These are phyloP conservation scores for Trametes hirsuta DNA, from an alignment of 1,284 basidiomycete species.

Conservation along the genomic window DNA sequence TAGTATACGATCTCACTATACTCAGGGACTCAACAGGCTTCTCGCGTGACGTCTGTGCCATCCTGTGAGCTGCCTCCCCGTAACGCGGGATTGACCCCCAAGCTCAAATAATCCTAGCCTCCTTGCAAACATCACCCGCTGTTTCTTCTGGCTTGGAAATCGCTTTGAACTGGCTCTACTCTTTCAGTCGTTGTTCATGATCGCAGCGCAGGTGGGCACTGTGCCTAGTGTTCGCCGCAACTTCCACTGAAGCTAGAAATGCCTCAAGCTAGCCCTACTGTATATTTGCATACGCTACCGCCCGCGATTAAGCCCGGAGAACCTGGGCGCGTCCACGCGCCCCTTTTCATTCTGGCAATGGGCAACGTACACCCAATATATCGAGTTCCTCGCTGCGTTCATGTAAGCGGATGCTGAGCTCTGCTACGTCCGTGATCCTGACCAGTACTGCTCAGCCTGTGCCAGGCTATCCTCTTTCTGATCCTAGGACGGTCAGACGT, in stretches of 20 bases:
- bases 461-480: constrained; percentile 71
- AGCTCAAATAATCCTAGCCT: constrained; percentile 44
- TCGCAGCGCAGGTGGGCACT: constrained; percentile 68
- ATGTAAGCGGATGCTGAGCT: constrained; percentile 51
- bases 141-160: constrained; percentile 88
- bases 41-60: constrained; percentile 81
- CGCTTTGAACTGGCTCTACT: constrained; percentile 79
- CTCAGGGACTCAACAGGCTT: constrained; percentile 82
- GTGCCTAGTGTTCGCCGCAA: constrained; percentile 6
- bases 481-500: constrained; percentile 69
- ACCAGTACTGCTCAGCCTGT: constrained; percentile 50
- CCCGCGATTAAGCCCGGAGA: constrained; percentile 61
- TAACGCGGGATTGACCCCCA: neutral
- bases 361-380: constrained; percentile 74
- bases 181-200: constrained; percentile 82
- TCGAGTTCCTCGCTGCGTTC: constrained; percentile 82
- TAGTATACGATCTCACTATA: constrained; percentile 21
- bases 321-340: constrained; percentile 59
- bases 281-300: constrained; percentile 80
- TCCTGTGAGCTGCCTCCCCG: constrained; percentile 53
- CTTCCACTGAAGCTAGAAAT: constrained; percentile 11
- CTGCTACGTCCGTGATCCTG: constrained; percentile 6
- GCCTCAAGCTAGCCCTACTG: constrained; percentile 63
- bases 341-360: constrained; percentile 88
- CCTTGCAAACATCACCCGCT: constrained; percentile 81